Evolutionary conservation across 2,329 filamentous ascomycete genomes (phyloP).

Genomic region (Paraphaeosphaeria sporulosa): DNA sequence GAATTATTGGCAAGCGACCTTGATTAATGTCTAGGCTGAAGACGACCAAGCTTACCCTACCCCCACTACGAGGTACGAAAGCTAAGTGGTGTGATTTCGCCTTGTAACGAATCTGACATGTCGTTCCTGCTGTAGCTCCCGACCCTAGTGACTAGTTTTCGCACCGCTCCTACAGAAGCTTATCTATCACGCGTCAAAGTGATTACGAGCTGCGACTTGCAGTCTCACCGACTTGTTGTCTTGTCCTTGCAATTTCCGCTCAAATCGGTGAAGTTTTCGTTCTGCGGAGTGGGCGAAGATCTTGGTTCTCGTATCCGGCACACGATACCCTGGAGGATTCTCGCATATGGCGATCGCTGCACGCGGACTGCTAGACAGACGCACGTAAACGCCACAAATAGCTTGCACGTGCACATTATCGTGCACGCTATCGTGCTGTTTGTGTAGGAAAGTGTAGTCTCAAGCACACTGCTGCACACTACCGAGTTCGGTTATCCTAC

Average conservation of each 20-base stretch:
- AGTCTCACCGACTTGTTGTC: not conserved
- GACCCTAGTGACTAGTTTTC: not conserved
- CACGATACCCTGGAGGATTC: not conserved
- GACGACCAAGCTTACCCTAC: not conserved
- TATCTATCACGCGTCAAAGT: not conserved
- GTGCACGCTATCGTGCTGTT: not conserved
- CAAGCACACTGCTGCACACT: slow-evolving; percentile 1
- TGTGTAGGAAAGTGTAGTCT: not conserved
- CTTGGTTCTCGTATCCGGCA: not conserved
- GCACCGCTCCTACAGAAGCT: not conserved
- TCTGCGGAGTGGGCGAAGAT: not conserved
- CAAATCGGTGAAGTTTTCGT: not conserved
- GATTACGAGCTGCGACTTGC: not conserved
- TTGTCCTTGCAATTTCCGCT: not conserved
- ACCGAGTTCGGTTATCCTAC: not conserved
- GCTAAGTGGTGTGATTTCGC: not conserved
- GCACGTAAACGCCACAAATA: not conserved
- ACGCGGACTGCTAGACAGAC: not conserved
- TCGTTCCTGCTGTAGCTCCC: slow-evolving; percentile 6
- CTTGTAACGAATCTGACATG: not conserved
- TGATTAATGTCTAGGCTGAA: too few relatives aligned
- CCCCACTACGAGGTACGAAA: not conserved
- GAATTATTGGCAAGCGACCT: too few relatives aligned
- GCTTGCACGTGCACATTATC: not conserved
- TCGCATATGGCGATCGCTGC: not conserved